Base-by-base conservation (phyloP, 805 yeast species). In the Lipomyces yamadae region DNA sequence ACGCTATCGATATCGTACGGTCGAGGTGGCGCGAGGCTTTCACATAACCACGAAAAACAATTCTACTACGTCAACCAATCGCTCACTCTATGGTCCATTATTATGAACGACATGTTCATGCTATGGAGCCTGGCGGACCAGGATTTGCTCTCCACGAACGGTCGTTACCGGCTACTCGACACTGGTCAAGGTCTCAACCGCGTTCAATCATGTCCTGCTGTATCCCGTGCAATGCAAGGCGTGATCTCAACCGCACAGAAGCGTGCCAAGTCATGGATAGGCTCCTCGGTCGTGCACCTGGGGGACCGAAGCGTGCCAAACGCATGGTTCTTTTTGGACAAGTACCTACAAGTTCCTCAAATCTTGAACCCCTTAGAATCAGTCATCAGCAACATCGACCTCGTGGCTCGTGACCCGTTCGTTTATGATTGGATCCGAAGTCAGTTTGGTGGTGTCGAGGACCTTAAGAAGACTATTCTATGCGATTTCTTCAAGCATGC, bases 301-400 rank as follows among this genome's bases (percentile, higher is more conserved):
- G 96, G 95, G 53, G 96, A 90, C 76, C 89, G 87, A 72, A 90
- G 93, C 1, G 96, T 90, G 4, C 96, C 96, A 2, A 90, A 90
- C 75, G 92, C 94, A 0, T 76, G 90, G 67, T 89, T 89, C 74
- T 90, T 90, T 79, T 77, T 90, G 61, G 95, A 90, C 76, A 90
- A 90, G 75, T 90, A 90, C 75, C 84, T 88, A 37, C 96, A 90
- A 76, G 91, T 90, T 2, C 95, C 95, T 37, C 83, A 88, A 60
- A 89, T 90, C 48, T 77, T 90, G 72, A 89, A 86, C 55, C 96
- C 96, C 2, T 85, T 90, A 58, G 89, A 88, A 73, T 81, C 82
- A 42, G 84, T 85, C 52, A 74, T 90, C 42, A 74, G 80, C 67
- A 81, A 84, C 67, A 83, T 90, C 54, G 89, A 87, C 57, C 81